Percentiles rank a stretch among this genome's conserved stretches.
Evolutionary conservation across 768 basidiomycete species (phyloP).

Genomic region (Boletales sp.): DNA sequence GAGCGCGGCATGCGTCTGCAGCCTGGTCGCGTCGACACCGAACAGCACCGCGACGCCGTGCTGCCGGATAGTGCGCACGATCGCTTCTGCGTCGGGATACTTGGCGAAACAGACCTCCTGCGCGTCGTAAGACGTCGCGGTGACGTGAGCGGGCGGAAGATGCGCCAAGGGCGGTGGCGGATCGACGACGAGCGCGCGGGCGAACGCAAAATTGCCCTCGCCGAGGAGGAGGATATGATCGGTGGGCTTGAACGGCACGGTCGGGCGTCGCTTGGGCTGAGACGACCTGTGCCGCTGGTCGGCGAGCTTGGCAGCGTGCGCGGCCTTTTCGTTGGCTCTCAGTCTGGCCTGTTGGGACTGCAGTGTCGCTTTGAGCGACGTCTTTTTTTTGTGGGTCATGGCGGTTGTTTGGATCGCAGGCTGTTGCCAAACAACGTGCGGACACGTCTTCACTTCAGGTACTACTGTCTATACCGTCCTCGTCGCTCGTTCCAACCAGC

Average conservation of each 20-base stretch:
- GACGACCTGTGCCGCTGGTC: conserved; percentile 41
- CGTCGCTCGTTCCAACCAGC: conserved; percentile 28
- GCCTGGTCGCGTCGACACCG: conserved; percentile 75
- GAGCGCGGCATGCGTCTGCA: conserved; percentile 57
- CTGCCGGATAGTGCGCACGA: conserved; percentile 50
- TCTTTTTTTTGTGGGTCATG: conserved; percentile 49
- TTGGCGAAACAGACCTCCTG: conserved; percentile 75
- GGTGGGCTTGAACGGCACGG: conserved; percentile 60
- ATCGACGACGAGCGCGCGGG: conserved; percentile 61
- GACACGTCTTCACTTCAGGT: conserved; percentile 13
- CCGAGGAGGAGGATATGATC: conserved; percentile 79
- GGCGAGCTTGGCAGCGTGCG: conserved; percentile 38
- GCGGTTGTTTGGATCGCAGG: conserved; percentile 30
- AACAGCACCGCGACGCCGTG: conserved; percentile 74
- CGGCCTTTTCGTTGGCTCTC: conserved; percentile 59
- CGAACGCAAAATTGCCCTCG: conserved; percentile 95
- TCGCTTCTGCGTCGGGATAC: conserved; percentile 69
- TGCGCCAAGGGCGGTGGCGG: conserved; percentile 44
- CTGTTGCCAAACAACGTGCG: conserved; percentile 23
- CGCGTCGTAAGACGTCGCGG: conserved; percentile 83
- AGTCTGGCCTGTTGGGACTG: conserved; percentile 67
- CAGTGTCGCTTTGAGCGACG: conserved; percentile 60
- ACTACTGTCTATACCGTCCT: neutral
- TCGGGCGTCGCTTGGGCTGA: conserved; percentile 32
- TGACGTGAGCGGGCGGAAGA: conserved; percentile 63